Conservation (phyloP, 371 early-diverging fungal species). For the Syncephalastrum racemosum region DNA sequence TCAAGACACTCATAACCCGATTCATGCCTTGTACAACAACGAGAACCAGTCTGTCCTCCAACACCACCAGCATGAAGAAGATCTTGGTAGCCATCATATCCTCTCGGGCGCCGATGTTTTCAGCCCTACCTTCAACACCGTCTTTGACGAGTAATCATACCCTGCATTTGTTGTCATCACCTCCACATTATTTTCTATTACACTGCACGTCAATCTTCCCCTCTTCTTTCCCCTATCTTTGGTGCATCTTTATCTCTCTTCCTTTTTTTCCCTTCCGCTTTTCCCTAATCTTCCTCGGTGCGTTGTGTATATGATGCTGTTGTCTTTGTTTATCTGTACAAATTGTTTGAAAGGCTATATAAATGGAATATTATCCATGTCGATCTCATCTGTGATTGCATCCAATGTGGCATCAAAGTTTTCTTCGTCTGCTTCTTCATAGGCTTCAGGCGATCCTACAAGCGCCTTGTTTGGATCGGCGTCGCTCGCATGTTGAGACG, state of each 20-base stretch:
- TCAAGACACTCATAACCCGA: slow-evolving; percentile 35
- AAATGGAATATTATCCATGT: slow-evolving; percentile 57
- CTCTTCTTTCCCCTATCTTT: too few relatives aligned
- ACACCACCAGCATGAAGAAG: slow-evolving; percentile 23
- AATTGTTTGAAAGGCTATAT: slow-evolving; percentile 22
- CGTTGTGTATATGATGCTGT: background rate
- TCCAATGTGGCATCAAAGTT: slow-evolving; percentile 29
- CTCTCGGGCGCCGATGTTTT: slow-evolving; percentile 3
- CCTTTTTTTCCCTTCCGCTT: background rate
- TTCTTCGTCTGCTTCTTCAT: slow-evolving; percentile 13
- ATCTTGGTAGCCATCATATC: background rate
- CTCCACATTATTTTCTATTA: too few relatives aligned
- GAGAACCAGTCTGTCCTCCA: slow-evolving; percentile 20
- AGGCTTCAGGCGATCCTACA: slow-evolving; percentile 4
- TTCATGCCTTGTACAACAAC: slow-evolving; percentile 25
- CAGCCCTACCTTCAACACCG: slow-evolving; percentile 20
- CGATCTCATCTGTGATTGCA: slow-evolving; percentile 44
- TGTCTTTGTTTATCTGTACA: background rate
- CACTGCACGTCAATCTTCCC: too few relatives aligned
- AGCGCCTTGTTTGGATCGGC: background rate
- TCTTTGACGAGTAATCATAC: slow-evolving; percentile 18
- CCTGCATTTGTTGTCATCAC: too few relatives aligned
- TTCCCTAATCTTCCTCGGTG: slow-evolving; percentile 1
- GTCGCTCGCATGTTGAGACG: background rate
- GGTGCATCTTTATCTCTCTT: too few relatives aligned